phyloP scores from a whole-genome alignment of 2,329 filamentous ascomycete species.

The Aspergillus aculeatus region DNA sequence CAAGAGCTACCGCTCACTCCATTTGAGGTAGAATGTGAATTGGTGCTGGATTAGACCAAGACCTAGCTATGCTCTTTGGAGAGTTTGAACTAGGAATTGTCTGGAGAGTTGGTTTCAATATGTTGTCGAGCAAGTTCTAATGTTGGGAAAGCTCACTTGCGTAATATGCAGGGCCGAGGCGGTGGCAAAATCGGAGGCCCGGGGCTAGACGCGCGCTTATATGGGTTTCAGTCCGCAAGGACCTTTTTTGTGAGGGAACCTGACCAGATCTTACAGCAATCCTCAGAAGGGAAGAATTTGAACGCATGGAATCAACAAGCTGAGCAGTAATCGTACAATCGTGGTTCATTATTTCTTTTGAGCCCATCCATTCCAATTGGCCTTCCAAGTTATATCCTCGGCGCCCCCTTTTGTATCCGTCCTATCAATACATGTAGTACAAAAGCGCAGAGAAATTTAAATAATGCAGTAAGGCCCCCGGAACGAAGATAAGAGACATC shows the following conservation, averaged over 20 bases:
- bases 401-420: conserved; percentile 14
- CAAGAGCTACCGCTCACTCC: not conserved
- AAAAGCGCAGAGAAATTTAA: conserved; percentile 11
- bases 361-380: conserved; percentile 21
- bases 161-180: not conserved
- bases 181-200: conserved; percentile 14
- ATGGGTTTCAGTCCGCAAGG: not conserved
- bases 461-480: conserved; percentile 8
- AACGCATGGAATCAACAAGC: not conserved
- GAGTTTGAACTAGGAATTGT: no score
- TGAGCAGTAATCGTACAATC: conserved; percentile 32
- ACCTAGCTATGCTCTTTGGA: not conserved
- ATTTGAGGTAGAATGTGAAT: not conserved
- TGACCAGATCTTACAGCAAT: not conserved
- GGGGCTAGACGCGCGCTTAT: conserved; percentile 23
- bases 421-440: conserved; percentile 28
- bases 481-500: not conserved
- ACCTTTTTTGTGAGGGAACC: not conserved
- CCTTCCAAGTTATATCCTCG: conserved; percentile 10
- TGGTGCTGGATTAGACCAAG: not conserved
- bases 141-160: not conserved
- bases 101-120: no score
- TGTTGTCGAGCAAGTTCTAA: no score
- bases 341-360: conserved; percentile 31
- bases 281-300: not conserved